phyloP scores from a whole-genome alignment of 2,329 filamentous ascomycete genomes.

The Periconia sp. region DNA sequence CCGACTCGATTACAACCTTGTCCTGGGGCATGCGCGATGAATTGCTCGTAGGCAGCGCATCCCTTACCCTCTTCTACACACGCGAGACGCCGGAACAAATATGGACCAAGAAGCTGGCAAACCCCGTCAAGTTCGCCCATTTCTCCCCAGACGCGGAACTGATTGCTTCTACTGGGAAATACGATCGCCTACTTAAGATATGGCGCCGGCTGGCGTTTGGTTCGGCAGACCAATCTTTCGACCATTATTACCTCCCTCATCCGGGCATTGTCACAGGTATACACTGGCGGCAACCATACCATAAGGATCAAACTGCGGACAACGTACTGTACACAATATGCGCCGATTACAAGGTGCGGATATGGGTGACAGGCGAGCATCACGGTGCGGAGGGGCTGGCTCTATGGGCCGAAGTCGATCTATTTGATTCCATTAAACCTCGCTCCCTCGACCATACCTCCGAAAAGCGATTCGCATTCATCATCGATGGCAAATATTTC shows the following conservation, averaged over 20 bases:
- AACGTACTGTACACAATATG: constrained; percentile 92
- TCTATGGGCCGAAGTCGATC: constrained; percentile 79
- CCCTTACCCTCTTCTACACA: constrained; percentile 70
- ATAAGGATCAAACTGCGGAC: constrained; percentile 75
- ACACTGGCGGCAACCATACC: constrained; percentile 80
- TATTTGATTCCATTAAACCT: constrained; percentile 69
- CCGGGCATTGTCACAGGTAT: constrained; percentile 76
- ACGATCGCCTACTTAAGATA: constrained; percentile 85
- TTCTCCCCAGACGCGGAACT: constrained; percentile 87
- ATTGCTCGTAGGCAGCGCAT: constrained; percentile 73
- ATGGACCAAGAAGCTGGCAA: constrained; percentile 77
- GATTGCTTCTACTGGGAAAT: constrained; percentile 76
- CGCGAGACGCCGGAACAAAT: constrained; percentile 56
- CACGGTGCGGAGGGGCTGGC: constrained; percentile 72
- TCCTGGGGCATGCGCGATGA: constrained; percentile 91
- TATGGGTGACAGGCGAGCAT: constrained; percentile 80
- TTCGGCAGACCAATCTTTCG: constrained; percentile 80
- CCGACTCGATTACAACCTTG: constrained; percentile 59
- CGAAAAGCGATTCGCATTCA: constrained; percentile 68
- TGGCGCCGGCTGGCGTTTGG: constrained; percentile 89
- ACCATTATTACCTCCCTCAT: constrained; percentile 88
- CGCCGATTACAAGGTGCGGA: constrained; percentile 73
- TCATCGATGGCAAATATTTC: constrained; percentile 82
- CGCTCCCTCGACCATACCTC: constrained; percentile 46
- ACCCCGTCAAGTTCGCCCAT: constrained; percentile 69